Evolutionary conservation across 495 filamentous ascomycete genomes (phyloP).

Genomic region (Sabuloglossum arenarium): DNA sequence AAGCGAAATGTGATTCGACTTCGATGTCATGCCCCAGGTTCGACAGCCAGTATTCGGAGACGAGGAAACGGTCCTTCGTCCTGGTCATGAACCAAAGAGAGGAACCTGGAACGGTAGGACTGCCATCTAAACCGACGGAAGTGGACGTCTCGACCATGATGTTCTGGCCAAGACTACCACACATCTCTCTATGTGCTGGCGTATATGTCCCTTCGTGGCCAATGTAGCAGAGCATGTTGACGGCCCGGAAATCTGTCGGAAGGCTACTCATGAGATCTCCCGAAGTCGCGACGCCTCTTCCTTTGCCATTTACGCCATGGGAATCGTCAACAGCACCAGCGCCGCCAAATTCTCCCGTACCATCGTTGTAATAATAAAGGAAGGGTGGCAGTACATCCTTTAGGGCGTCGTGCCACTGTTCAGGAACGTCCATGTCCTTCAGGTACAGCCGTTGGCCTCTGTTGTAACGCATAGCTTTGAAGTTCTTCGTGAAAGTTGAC

Average conservation of each 20-base stretch:
- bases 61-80: constrained; percentile 63
- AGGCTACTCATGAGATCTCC: constrained; percentile 90
- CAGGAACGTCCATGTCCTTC: constrained; percentile 88
- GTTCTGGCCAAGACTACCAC: constrained; percentile 84
- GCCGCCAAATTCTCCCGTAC: constrained; percentile 33
- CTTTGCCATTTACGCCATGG: constrained; percentile 13
- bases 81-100: constrained; percentile 99
- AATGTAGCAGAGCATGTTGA: constrained; percentile 96
- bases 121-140: constrained; percentile 31
- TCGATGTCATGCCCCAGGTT: constrained; percentile 88
- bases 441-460: constrained; percentile 59
- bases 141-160: constrained; percentile 83
- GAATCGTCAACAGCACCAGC: constrained; percentile 22
- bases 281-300: constrained; percentile 34
- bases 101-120: constrained; percentile 55
- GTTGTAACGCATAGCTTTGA: constrained; percentile 8
- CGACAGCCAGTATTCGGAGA: constrained; percentile 82
- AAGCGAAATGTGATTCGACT: constrained; percentile 88
- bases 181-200: constrained; percentile 93
- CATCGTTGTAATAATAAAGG: constrained; percentile 75
- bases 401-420: constrained; percentile 60
- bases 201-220: constrained; percentile 97
- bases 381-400: constrained; percentile 52
- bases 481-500: constrained; percentile 28
- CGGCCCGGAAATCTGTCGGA: constrained; percentile 64